Base-by-base conservation (phyloP, 2,329 filamentous ascomycete species). In the Akanthomyces dipterigenus region DNA sequence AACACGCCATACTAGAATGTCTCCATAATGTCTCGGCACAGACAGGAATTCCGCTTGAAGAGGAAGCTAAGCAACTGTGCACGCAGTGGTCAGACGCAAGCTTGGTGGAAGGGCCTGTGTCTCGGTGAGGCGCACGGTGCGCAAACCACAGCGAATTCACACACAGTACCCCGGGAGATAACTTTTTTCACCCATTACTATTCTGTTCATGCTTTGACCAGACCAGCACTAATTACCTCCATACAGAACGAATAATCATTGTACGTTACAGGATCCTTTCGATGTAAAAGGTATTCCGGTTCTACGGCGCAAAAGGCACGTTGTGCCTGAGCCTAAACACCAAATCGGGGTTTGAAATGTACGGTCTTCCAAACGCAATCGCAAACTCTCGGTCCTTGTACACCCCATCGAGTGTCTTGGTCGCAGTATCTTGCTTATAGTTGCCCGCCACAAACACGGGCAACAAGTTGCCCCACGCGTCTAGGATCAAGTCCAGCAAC, bases 201-300 rank as follows among this genome's bases (percentile, higher is more conserved):
- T 40, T 14, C 42, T 9, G n/a, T 50, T 34, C 49, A 58, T 31
- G 58, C 42, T 28, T 60, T 18, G 1, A 40, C 48, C 9, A 60
- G 18, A 11, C 58, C 58, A 28, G 49, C 50, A 1, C 8, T 22
- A 5, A 60, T 54, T 6, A 50, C 50, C 20, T 66, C 65, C 16
- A 67, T 53, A 38, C 68, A 70, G 9, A 73, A 72, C 5, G 64
- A 31, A 26, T 72, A 71, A 43, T 71, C 71, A 34, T 70, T 71
- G 16, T 73, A 73, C 1, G 70, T 69, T 6, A 63, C 43, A 14
- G 65, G 63, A 8, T 60, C 65, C 59, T 67, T 22, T 51, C 63
- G 5, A 60, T 55, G 62, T 81, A 81, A 59, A 81, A 79, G 0
- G 68, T 71, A 0, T 71, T 65, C 9, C 77, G 66, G 54, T 77